Evolutionary conservation across 345 rosid species (phyloP).

Genomic region (Odontarrhena argentea): DNA sequence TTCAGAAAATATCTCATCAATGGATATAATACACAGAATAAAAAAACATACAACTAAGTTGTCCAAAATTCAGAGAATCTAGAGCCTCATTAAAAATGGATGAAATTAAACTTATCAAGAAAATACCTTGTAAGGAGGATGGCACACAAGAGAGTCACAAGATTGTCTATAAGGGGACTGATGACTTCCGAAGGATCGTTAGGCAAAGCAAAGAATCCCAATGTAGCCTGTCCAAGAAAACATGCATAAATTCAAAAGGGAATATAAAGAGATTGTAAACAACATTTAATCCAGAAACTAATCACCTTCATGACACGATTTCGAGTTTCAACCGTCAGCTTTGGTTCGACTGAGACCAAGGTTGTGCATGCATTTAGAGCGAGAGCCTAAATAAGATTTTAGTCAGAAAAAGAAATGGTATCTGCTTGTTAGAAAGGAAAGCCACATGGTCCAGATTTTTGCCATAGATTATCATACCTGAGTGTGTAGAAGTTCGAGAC

Average conservation of each 20-base stretch:
- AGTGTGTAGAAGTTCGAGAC: conserved; percentile 82
- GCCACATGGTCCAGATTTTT: conserved; percentile 18
- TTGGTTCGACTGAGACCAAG: conserved; percentile 95
- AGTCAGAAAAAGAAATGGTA: conserved; percentile 38
- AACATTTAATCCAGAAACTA: conserved; percentile 19
- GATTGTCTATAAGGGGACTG: conserved; percentile 85
- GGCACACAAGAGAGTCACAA: conserved; percentile 90
- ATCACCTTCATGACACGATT: conserved; percentile 89
- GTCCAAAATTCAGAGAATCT: conserved; percentile 21
- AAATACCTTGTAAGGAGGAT: conserved; percentile 94
- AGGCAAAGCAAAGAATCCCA: conserved; percentile 93
- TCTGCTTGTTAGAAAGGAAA: conserved; percentile 22
- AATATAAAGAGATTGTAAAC: conserved; percentile 10
- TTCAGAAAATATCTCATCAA: conserved; percentile 22
- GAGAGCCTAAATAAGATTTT: conserved; percentile 62
- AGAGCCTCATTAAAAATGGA: conserved; percentile 18
- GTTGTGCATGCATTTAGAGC: conserved; percentile 98
- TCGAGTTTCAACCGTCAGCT: conserved; percentile 89
- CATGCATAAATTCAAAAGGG: conserved; percentile 10
- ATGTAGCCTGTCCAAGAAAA: conserved; percentile 72
- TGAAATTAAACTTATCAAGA: conserved; percentile 14
- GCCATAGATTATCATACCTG: conserved; percentile 53
- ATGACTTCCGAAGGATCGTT: conserved; percentile 87
- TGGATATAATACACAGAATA: neutral
- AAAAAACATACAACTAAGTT: conserved; percentile 11